A percentile compares a stretch with the other conserved stretches of the same genome.
phyloP scores from a whole-genome alignment of 202 grass and related monocot genomes.

The Carex sylvatica region DNA sequence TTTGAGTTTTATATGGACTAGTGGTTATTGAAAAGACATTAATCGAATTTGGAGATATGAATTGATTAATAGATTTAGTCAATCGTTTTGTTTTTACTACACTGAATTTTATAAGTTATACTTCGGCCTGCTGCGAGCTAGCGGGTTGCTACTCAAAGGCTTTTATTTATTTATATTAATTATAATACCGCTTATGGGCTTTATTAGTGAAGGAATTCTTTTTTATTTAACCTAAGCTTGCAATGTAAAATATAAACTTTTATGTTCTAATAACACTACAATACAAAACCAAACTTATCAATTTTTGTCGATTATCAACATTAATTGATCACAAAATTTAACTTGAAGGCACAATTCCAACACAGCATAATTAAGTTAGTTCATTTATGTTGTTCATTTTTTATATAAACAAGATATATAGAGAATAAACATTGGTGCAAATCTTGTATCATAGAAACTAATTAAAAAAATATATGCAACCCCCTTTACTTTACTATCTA shows the following conservation, averaged over 20 bases:
- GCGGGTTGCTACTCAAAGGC: no score
- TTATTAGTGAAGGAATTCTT: no score
- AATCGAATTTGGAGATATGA: no score
- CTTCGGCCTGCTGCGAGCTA: no score
- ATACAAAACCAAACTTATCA: not conserved
- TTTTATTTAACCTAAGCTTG: not conserved
- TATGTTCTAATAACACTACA: not conserved
- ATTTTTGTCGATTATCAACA: not conserved
- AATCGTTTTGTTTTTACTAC: no score
- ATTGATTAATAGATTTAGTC: no score
- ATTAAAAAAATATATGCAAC: slow-evolving; percentile 11
- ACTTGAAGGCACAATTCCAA: not conserved
- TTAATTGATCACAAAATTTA: not conserved
- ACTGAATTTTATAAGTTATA: no score
- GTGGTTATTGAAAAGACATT: no score
- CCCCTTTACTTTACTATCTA: slow-evolving; percentile 4
- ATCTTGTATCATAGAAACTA: not conserved
- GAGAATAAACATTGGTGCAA: not conserved
- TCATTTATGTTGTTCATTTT: not conserved
- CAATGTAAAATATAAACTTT: not conserved
- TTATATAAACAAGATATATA: not conserved
- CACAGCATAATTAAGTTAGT: not conserved
- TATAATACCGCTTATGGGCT: no score
- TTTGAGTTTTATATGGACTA: no score
- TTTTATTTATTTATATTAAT: no score